Percentiles rank a stretch among this genome's conserved stretches.
These are phyloP conservation scores for Colletotrichum eleusines DNA, from an alignment of 2,329 filamentous ascomycete genomes.

Conservation along the genomic window DNA sequence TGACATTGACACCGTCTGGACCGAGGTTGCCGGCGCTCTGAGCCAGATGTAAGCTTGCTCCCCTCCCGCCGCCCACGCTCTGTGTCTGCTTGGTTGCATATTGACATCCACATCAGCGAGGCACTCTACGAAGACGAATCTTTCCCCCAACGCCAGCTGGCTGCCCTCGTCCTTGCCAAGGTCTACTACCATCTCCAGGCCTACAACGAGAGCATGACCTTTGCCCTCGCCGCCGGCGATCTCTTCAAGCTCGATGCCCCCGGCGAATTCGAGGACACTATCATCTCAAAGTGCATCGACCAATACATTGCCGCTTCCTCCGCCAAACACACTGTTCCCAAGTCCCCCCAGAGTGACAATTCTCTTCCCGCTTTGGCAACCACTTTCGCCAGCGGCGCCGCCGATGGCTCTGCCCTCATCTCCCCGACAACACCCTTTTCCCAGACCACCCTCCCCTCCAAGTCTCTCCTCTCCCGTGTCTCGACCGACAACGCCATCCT, in stretches of 20 bases:
- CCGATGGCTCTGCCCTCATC: conserved; percentile 78
- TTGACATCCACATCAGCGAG: conserved; percentile 71
- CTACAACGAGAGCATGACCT: conserved; percentile 99
- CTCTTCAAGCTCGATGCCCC: conserved; percentile 92
- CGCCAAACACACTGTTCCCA: conserved; percentile 61
- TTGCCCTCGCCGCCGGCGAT: conserved; percentile 93
- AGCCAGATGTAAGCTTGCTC: conserved; percentile 81
- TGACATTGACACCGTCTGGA: conserved; percentile 97
- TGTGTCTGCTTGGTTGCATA: conserved; percentile 41
- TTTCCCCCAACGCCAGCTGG: conserved; percentile 93
- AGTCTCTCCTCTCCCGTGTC: conserved; percentile 91
- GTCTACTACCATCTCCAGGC: conserved; percentile 99
- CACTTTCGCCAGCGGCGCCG: conserved; percentile 76
- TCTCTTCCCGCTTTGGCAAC: conserved; percentile 80
- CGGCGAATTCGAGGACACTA: conserved; percentile 98
- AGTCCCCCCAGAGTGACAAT: conserved; percentile 55
- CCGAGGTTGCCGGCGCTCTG: conserved; percentile 92
- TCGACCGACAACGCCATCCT: conserved; percentile 73
- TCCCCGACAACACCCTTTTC: conserved; percentile 97
- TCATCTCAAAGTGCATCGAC: conserved; percentile 98
- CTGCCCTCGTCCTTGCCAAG: conserved; percentile 94
- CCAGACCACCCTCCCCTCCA: conserved; percentile 91
- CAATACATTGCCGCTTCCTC: conserved; percentile 88
- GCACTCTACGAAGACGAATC: conserved; percentile 96
- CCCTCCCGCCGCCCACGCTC: not conserved